These are phyloP conservation scores for Spirogloea muscicola DNA, from an alignment of 139 green algal species.

Conservation along the genomic window DNA sequence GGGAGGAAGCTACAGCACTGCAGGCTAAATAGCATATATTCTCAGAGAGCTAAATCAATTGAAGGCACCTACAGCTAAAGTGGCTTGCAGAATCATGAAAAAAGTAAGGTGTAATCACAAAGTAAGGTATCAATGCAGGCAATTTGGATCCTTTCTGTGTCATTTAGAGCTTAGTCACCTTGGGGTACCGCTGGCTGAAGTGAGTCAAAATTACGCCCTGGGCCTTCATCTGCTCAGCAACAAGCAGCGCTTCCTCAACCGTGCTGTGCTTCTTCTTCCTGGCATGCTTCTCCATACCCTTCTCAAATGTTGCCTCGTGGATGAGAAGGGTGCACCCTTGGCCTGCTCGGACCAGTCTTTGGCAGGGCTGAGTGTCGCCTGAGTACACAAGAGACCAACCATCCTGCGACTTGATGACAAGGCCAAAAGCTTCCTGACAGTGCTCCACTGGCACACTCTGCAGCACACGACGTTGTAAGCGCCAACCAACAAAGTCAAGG, in stretches of 20 bases:
- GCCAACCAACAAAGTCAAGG: slow-evolving; percentile 50
- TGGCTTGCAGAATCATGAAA: background rate
- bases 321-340: slow-evolving; percentile 78
- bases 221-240: slow-evolving; percentile 59
- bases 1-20: background rate
- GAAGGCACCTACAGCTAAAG: background rate
- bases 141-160: too few species aligned
- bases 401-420: slow-evolving; percentile 66
- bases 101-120: background rate
- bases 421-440: slow-evolving; percentile 67
- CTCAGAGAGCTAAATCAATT: background rate
- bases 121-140: background rate
- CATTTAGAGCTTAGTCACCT: background rate
- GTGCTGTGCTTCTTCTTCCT: slow-evolving; percentile 81
- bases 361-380: slow-evolving; percentile 81
- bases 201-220: slow-evolving; percentile 89
- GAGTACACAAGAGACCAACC: slow-evolving; percentile 69
- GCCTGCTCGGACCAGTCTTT: slow-evolving; percentile 65
- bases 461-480: slow-evolving; percentile 51
- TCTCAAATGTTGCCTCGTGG: slow-evolving; percentile 93
- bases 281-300: slow-evolving; percentile 68
- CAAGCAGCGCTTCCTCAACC: slow-evolving; percentile 72
- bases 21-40: background rate
- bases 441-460: slow-evolving; percentile 56
- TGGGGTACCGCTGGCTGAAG: slow-evolving; percentile 74